Conservation (phyloP, 768 basidiomycete genomes). For the Pleurotus platypus region DNA sequence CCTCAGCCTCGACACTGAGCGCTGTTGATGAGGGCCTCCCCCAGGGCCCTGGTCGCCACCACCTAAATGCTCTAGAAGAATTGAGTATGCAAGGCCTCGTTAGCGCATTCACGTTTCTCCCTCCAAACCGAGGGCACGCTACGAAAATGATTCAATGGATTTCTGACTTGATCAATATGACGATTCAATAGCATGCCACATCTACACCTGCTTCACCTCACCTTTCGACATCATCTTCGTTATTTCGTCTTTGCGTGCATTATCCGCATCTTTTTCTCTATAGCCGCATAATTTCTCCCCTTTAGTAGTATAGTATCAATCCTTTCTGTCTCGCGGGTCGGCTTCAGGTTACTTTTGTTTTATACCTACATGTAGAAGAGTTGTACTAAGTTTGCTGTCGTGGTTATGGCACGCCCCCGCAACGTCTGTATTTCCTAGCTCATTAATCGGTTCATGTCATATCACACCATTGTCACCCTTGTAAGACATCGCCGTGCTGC, state of each 20-base stretch:
- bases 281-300: not conserved
- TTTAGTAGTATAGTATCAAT: not conserved
- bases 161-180: constrained; percentile 52
- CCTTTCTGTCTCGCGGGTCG: not conserved
- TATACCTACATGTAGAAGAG: not conserved
- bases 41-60: constrained; percentile 46
- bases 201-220: not conserved
- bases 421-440: not conserved
- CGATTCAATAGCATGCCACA: constrained; percentile 32
- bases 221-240: not conserved
- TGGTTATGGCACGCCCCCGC: not conserved
- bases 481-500: not conserved
- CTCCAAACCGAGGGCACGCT: constrained; percentile 48
- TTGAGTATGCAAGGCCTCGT: constrained; percentile 71
- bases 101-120: constrained; percentile 69
- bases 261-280: not conserved
- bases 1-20: constrained; percentile 63
- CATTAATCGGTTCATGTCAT: not conserved
- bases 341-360: not conserved
- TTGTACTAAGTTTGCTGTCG: not conserved
- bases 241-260: not conserved
- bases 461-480: not conserved
- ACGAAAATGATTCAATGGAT: constrained; percentile 76
- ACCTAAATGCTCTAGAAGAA: constrained; percentile 63
- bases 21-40: constrained; percentile 53